A percentile compares a stretch with the other conserved stretches of the same genome.
Evolutionary conservation across 2,329 filamentous ascomycete genomes (phyloP).

Genomic region (Sclerotinia sclerotiorum): DNA sequence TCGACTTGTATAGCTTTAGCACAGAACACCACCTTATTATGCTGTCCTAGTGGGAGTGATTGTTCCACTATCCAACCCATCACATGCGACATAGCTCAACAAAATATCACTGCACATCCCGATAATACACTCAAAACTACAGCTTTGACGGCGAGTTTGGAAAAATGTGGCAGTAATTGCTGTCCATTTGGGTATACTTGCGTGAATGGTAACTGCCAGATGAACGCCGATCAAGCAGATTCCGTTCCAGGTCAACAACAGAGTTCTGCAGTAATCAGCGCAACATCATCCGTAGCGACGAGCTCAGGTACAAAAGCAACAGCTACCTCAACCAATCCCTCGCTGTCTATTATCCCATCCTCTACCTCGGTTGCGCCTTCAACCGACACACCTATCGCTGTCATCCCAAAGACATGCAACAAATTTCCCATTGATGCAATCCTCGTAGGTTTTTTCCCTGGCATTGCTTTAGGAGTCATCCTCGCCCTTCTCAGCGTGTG

Average conservation of each 20-base stretch:
- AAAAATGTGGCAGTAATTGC: conserved; percentile 59
- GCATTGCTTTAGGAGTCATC: conserved; percentile 49
- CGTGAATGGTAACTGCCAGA: conserved; percentile 48
- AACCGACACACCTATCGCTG: conserved; percentile 14
- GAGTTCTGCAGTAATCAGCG: conserved; percentile 32
- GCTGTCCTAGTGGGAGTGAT: conserved; percentile 60
- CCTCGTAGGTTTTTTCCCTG: conserved; percentile 44
- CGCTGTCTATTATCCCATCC: conserved; percentile 29
- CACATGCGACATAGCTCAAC: conserved; percentile 60
- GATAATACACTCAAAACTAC: conserved; percentile 65
- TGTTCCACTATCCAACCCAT: conserved; percentile 65
- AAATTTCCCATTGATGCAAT: conserved; percentile 32
- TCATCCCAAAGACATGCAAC: conserved; percentile 27
- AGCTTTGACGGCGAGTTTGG: conserved; percentile 55
- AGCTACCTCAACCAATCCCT: not conserved
- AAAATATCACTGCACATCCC: conserved; percentile 59
- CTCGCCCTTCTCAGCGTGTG: conserved; percentile 45
- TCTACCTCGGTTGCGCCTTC: conserved; percentile 24
- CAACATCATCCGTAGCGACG: conserved; percentile 29
- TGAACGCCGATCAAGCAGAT: conserved; percentile 51
- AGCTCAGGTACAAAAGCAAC: conserved; percentile 10
- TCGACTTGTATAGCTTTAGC: conserved; percentile 61
- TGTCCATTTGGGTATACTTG: conserved; percentile 75
- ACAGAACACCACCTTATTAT: conserved; percentile 65
- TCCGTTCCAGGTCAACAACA: conserved; percentile 30